phyloP scores from a whole-genome alignment of 2,329 filamentous ascomycete genomes.

The Penicillium polonicum region DNA sequence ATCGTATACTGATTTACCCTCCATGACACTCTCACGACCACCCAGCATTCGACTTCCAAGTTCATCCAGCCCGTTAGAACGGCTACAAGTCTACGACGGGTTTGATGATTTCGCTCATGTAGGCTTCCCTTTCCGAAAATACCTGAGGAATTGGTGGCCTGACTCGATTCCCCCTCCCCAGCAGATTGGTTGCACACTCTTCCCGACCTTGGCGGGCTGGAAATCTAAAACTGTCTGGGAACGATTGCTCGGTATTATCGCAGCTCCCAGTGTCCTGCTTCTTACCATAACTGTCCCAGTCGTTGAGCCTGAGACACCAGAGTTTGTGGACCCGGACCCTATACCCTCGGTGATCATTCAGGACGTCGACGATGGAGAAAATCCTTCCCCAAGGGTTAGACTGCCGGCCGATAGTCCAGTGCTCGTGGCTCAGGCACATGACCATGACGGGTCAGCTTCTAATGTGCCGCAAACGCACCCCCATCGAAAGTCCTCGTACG shows the following conservation, averaged over 20 bases:
- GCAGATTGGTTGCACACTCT: constrained; percentile 69
- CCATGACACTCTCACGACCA: constrained; percentile 45
- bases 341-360: constrained; percentile 29
- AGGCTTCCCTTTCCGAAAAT: constrained; percentile 36
- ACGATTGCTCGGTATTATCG: constrained; percentile 74
- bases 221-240: constrained; percentile 79
- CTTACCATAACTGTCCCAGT: constrained; percentile 89
- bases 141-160: constrained; percentile 72
- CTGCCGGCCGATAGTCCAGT: constrained; percentile 41
- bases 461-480: constrained; percentile 10
- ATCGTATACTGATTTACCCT: constrained; percentile 60
- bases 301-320: constrained; percentile 66
- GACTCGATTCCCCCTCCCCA: constrained; percentile 70
- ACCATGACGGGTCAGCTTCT: constrained; percentile 1
- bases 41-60: constrained; percentile 58
- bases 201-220: constrained; percentile 85
- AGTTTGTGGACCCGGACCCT: constrained; percentile 46
- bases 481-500: constrained; percentile 20
- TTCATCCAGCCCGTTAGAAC: constrained; percentile 36
- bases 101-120: constrained; percentile 42
- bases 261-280: constrained; percentile 86
- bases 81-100: constrained; percentile 29
- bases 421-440: constrained; percentile 24
- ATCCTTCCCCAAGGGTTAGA: constrained; percentile 28
- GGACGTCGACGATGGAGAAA: constrained; percentile 17